Percentiles rank a stretch among this genome's conserved stretches.
Evolutionary conservation across 805 yeast genomes (phyloP).

Genomic region (Candida tammaniensis): DNA sequence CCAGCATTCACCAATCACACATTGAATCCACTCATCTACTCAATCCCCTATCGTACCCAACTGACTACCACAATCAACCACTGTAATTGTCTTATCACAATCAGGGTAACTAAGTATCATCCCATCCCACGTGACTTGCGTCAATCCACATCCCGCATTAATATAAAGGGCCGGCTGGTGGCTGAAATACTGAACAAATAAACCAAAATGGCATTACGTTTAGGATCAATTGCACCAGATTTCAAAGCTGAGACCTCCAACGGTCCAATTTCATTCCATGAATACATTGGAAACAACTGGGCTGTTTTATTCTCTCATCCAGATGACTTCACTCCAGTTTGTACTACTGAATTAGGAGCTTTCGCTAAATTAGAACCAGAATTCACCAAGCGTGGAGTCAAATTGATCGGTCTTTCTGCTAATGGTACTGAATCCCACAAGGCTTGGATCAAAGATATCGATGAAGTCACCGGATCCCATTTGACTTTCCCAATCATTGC

Average conservation of each 20-base stretch:
- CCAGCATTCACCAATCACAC: too few relatives aligned
- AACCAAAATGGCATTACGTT: constrained; percentile 14
- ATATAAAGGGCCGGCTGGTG: too few relatives aligned
- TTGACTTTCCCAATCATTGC: constrained; percentile 90
- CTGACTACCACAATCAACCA: too few relatives aligned
- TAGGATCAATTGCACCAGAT: constrained; percentile 82
- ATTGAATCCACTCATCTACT: too few relatives aligned
- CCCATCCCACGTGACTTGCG: too few relatives aligned
- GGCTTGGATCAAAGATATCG: constrained; percentile 88
- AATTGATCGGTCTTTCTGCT: constrained; percentile 87
- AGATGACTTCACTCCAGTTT: constrained; percentile 94
- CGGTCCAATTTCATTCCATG: constrained; percentile 85
- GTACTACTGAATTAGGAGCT: constrained; percentile 95
- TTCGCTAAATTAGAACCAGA: constrained; percentile 87
- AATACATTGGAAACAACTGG: constrained; percentile 85
- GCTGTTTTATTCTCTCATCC: constrained; percentile 89
- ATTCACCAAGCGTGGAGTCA: constrained; percentile 79
- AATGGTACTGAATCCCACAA: constrained; percentile 77
- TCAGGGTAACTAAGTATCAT: too few relatives aligned
- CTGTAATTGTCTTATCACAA: too few relatives aligned
- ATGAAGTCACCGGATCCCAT: constrained; percentile 74
- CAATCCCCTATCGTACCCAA: too few relatives aligned
- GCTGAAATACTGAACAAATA: too few relatives aligned
- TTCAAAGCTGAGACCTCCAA: constrained; percentile 78
- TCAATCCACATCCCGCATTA: too few relatives aligned